Evolutionary conservation across 352 stramenopile genomes (phyloP).

Genomic region (Pythium folliculosum): DNA sequence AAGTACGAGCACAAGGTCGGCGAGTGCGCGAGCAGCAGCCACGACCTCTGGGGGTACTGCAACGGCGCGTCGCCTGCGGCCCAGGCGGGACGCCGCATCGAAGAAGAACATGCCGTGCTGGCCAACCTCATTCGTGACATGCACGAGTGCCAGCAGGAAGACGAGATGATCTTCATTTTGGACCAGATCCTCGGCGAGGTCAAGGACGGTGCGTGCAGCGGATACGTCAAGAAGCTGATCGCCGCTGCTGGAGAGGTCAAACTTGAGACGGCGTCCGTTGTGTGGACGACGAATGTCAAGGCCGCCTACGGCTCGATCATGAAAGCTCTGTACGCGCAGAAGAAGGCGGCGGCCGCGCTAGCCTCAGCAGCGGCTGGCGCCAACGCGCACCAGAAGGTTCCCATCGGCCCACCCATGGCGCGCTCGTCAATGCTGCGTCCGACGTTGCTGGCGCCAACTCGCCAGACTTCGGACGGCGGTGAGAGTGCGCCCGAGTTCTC

Average conservation of each 20-base stretch:
- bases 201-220: slow-evolving; percentile 55
- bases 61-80: slow-evolving; percentile 43
- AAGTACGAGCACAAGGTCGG: slow-evolving; percentile 67
- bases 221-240: slow-evolving; percentile 78
- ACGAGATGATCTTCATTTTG: slow-evolving; percentile 86
- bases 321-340: slow-evolving; percentile 60
- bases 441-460: slow-evolving; percentile 26
- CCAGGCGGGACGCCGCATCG: slow-evolving; percentile 53
- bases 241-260: slow-evolving; percentile 72
- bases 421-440: slow-evolving; percentile 30
- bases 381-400: slow-evolving; percentile 1
- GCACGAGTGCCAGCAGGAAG: slow-evolving; percentile 66
- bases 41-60: slow-evolving; percentile 22
- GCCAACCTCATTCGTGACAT: slow-evolving; percentile 78
- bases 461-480: slow-evolving; percentile 52
- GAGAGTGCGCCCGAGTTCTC: slow-evolving; percentile 40
- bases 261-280: slow-evolving; percentile 47
- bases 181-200: slow-evolving; percentile 83
- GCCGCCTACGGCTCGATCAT: slow-evolving; percentile 79
- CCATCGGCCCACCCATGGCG: slow-evolving; percentile 27
- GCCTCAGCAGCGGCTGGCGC: slow-evolving; percentile 1
- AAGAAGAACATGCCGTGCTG: slow-evolving; percentile 74
- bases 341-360: slow-evolving; percentile 19
- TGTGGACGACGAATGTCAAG: slow-evolving; percentile 79
- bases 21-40: slow-evolving; percentile 13